These are phyloP conservation scores for Henningerozyma blattae DNA, from an alignment of 805 yeast genomes.

Conservation along the genomic window DNA sequence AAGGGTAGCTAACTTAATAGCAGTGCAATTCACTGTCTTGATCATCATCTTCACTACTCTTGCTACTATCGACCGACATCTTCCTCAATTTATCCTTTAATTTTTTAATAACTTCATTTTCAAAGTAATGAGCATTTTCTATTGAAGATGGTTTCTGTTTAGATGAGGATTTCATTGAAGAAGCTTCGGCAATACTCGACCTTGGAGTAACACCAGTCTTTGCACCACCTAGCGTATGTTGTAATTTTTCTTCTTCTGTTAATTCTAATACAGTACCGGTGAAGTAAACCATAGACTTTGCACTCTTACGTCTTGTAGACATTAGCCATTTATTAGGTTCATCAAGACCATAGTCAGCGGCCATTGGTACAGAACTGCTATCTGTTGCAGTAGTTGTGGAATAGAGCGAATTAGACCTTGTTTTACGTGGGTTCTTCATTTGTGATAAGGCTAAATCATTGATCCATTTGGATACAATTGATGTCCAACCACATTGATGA, in stretches of 20 bases:
- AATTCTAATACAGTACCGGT: slow-evolving; percentile 58
- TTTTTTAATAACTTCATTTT: no score
- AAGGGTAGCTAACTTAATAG: no score
- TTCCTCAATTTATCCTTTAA: background rate
- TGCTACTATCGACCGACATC: no score
- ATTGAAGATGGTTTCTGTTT: slow-evolving; percentile 1
- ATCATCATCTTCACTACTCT: background rate
- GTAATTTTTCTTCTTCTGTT: slow-evolving; percentile 43
- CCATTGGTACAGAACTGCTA: no score
- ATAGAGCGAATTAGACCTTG: slow-evolving; percentile 9
- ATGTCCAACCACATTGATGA: slow-evolving; percentile 96
- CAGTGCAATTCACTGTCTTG: background rate
- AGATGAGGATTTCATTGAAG: slow-evolving; percentile 5
- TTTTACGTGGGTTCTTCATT: slow-evolving; percentile 6
- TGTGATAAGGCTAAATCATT: slow-evolving; percentile 72
- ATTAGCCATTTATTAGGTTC: background rate
- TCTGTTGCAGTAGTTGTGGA: slow-evolving; percentile 3
- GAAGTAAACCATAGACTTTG: slow-evolving; percentile 58
- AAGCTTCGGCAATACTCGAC: slow-evolving; percentile 12
- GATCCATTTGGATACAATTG: slow-evolving; percentile 81
- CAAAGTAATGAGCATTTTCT: background rate
- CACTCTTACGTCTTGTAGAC: slow-evolving; percentile 48
- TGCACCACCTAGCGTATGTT: slow-evolving; percentile 16
- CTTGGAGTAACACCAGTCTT: slow-evolving; percentile 15
- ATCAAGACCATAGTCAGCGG: slow-evolving; percentile 1